Conservation (phyloP, 2,329 filamentous ascomycete species). For the Coniella lustricola region DNA sequence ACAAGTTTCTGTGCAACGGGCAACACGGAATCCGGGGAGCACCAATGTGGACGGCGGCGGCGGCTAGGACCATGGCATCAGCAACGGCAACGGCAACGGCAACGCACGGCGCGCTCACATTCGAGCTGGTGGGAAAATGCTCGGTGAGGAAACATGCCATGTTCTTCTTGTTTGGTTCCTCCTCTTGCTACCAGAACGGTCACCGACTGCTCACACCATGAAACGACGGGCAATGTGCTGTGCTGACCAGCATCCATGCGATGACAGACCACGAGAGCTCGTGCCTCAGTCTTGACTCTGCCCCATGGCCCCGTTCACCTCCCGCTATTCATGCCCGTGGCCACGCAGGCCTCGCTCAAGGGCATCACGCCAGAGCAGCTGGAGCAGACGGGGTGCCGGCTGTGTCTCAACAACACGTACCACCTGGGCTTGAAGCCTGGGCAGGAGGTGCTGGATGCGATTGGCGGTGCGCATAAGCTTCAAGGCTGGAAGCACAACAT, state of each 20-base stretch:
- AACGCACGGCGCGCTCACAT: constrained; percentile 25
- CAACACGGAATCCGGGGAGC: too few species aligned
- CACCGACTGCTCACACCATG: too few species aligned
- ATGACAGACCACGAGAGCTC: constrained; percentile 80
- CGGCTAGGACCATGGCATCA: constrained; percentile 21
- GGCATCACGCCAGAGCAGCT: constrained; percentile 89
- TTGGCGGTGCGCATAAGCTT: constrained; percentile 89
- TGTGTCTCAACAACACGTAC: constrained; percentile 98
- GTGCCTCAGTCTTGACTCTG: constrained; percentile 78
- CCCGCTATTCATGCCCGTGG: constrained; percentile 97
- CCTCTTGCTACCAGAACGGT: neutral
- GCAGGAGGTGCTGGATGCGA: constrained; percentile 75
- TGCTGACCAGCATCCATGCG: too few species aligned
- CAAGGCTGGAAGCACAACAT: constrained; percentile 96
- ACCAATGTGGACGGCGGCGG: constrained; percentile 19
- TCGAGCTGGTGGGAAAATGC: constrained; percentile 25
- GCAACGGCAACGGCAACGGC: constrained; percentile 16
- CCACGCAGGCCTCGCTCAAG: constrained; percentile 92
- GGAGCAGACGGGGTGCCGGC: constrained; percentile 76
- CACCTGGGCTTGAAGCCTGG: constrained; percentile 93
- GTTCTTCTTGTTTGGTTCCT: constrained; percentile 7
- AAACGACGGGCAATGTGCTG: too few species aligned
- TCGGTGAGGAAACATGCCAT: constrained; percentile 55
- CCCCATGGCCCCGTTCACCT: constrained; percentile 88
- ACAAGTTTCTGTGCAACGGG: too few species aligned